Base-by-base conservation (phyloP, 345 rosid species). In the Pugionium cornutum region DNA sequence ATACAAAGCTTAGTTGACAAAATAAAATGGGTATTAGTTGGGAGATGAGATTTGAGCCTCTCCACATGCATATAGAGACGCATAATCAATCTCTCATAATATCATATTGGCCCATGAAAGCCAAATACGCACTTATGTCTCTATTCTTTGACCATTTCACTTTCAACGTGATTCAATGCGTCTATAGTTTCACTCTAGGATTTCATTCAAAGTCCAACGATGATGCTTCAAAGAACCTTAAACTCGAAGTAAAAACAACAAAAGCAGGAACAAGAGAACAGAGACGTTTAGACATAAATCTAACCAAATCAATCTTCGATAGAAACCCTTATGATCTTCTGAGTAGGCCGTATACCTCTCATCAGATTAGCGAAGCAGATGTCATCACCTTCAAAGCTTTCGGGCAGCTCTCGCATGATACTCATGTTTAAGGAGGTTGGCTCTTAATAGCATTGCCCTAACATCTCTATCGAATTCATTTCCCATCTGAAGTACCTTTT, bases 401-500 rank as follows among this genome's bases (percentile, higher is more conserved):
- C 92, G 85, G 6, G 78, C 63, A 48, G 79, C 72, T 78, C 73
- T 81, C 37, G 64, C 75, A 80, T 86, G 83, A 80, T 77, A 83
- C 18, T 95, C 99, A 62, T 86, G 83, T 78, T 86, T 87, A 42
- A 95, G 82, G 48, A 95, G 97, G 76, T 83, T 91, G 41, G 91
- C 82, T 78, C 99, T 82, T 61, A 95, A 77, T 53, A 95, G 67
- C 99, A 91, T 95, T 39, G 92, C 82, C 74, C 86, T 83, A 37
- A 83, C 94, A 80, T 95, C 98, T 75, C 77, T 72, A 72, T 95
- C 99, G 72, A 91, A 91, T 64, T 95, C 98, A 28, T 66, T 62
- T 68, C 99, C 99, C 52, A 96, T 95, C 77, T 91, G 98, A 74
- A 95, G 67, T 28, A 91, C 99, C 60, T 88, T 87, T 51, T 95